A percentile compares a stretch with the other conserved stretches of the same genome.
Evolutionary conservation across 202 grass and related monocot genomes (phyloP).

Genomic region (Tripidium arundinaceum): DNA sequence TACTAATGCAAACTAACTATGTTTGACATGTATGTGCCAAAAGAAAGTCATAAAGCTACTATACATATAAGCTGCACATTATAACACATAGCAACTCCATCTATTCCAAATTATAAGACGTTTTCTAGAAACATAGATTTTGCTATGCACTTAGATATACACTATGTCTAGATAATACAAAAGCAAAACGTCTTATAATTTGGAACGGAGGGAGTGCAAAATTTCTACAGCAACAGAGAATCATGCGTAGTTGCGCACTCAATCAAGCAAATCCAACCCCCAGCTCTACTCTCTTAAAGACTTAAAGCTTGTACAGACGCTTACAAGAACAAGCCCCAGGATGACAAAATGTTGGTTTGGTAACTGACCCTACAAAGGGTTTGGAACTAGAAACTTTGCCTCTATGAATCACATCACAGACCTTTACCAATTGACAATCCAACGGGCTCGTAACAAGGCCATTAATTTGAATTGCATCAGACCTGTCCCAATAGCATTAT

Average conservation of each 20-base stretch:
- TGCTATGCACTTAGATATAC: too few relatives aligned
- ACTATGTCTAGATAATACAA: too few relatives aligned
- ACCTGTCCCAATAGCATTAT: neutral
- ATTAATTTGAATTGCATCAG: conserved; percentile 5
- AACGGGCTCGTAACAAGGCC: neutral
- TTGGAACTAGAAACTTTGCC: neutral
- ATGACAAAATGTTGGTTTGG: neutral
- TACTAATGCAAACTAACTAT: conserved; percentile 2
- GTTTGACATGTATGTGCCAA: neutral
- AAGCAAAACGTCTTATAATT: too few relatives aligned
- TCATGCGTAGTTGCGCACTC: neutral
- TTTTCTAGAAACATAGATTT: too few relatives aligned
- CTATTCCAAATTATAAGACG: too few relatives aligned
- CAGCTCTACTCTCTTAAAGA: neutral
- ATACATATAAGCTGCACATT: neutral
- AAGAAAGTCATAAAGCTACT: neutral
- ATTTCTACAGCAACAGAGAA: neutral
- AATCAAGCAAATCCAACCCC: neutral
- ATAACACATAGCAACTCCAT: neutral
- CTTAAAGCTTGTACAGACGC: neutral
- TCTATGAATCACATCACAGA: neutral
- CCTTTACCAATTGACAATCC: neutral
- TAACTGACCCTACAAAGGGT: neutral
- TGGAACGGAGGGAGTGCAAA: neutral
- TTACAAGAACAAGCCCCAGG: neutral